These are phyloP conservation scores for Solanum peruvianum DNA, from an alignment of 257 asterid species.

Conservation along the genomic window DNA sequence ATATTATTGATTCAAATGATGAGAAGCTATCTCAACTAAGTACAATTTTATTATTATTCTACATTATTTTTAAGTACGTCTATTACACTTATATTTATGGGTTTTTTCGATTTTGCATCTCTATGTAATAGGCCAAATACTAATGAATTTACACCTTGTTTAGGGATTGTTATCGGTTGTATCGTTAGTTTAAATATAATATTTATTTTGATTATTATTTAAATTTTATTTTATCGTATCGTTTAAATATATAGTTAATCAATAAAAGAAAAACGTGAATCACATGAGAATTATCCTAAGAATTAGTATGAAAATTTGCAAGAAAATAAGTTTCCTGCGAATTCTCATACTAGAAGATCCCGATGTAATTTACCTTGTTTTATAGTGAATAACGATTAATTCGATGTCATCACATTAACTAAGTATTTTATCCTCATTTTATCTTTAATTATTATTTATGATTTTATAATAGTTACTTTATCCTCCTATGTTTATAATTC, in stretches of 20 bases:
- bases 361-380: too few relatives aligned
- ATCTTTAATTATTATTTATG: too few relatives aligned
- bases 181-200: too few relatives aligned
- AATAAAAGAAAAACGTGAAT: too few relatives aligned
- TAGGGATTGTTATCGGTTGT: not conserved
- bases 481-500: not conserved
- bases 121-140: not conserved
- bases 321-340: too few relatives aligned
- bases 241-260: too few relatives aligned
- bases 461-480: not conserved
- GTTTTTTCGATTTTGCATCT: not conserved
- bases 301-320: too few relatives aligned
- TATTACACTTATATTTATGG: not conserved
- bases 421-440: too few relatives aligned
- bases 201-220: too few relatives aligned
- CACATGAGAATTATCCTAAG: rapidly evolving
- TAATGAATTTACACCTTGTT: not conserved
- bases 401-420: not conserved
- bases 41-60: not conserved
- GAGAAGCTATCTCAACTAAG: constrained; percentile 9
- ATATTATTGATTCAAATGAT: constrained; percentile 21
- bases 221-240: not conserved
- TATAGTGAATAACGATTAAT: not conserved
- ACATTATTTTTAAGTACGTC: not conserved
- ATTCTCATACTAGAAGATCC: too few relatives aligned